Evolutionary conservation across 176 grass and related monocot species (phyloP).

Genomic region (Saccharum spontaneum): DNA sequence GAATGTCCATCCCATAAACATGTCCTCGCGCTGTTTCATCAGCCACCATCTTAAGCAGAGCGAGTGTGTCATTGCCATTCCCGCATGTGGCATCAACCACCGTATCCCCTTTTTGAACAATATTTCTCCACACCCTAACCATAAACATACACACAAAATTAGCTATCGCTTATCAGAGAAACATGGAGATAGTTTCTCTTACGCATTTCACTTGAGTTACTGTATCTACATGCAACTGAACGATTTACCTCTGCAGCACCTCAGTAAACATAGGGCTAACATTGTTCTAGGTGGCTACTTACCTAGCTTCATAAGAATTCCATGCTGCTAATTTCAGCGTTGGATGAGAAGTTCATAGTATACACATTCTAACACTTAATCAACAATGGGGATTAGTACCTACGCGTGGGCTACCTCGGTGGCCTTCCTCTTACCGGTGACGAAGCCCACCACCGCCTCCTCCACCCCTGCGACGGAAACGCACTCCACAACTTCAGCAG

Average conservation of each 20-base stretch:
- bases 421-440: conserved; percentile 74
- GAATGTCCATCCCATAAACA: conserved; percentile 92
- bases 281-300: neutral
- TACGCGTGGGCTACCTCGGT: conserved; percentile 95
- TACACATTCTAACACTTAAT: neutral
- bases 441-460: conserved; percentile 62
- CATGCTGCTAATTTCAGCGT: neutral
- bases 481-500: neutral
- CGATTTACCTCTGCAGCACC: neutral
- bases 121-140: conserved; percentile 76
- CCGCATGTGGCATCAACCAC: conserved; percentile 97
- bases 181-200: neutral
- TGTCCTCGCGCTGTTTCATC: conserved; percentile 47
- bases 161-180: neutral
- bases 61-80: conserved; percentile 76
- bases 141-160: neutral
- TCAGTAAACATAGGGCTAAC: neutral
- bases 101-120: conserved; percentile 66
- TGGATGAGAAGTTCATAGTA: neutral
- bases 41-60: conserved; percentile 78
- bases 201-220: neutral
- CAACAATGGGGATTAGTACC: conserved; percentile 44
- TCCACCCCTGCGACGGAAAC: conserved; percentile 50
- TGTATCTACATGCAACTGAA: neutral
- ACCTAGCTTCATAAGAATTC: neutral